Conservation (phyloP, 768 basidiomycete genomes). For the Russula vinacea region DNA sequence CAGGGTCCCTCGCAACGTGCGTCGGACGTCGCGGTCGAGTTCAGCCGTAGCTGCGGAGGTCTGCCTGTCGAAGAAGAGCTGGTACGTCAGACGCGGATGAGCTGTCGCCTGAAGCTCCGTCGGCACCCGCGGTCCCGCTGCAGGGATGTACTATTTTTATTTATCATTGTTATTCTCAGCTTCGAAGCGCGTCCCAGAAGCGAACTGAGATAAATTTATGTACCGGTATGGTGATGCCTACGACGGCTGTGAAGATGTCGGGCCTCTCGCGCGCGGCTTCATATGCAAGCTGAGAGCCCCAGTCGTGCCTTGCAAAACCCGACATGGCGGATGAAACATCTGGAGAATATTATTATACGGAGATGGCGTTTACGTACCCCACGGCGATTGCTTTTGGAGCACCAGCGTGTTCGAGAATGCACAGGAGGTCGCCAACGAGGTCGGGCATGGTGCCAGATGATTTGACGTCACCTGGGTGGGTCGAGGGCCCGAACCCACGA, state of each 20-base stretch:
- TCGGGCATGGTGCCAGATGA: constrained; percentile 60
- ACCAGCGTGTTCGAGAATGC: constrained; percentile 53
- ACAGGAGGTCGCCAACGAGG: constrained; percentile 58
- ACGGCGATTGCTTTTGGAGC: constrained; percentile 54
- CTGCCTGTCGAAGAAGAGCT: constrained; percentile 52
- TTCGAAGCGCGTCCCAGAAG: neutral
- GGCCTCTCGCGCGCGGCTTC: constrained; percentile 67
- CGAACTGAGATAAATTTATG: constrained; percentile 32
- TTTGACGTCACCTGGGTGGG: constrained; percentile 59
- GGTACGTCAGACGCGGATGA: constrained; percentile 56
- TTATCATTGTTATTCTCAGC: constrained; percentile 13
- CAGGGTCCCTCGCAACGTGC: constrained; percentile 55
- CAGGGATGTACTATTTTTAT: constrained; percentile 59
- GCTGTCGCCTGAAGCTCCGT: constrained; percentile 40
- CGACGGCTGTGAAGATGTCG: constrained; percentile 56
- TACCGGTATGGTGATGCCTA: constrained; percentile 62
- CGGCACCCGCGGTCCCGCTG: constrained; percentile 48
- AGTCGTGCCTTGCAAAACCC: constrained; percentile 57
- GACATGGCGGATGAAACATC: neutral
- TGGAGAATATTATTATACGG: neutral
- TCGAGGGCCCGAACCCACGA: constrained; percentile 68
- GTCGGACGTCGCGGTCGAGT: constrained; percentile 53
- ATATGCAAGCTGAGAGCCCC: constrained; percentile 67
- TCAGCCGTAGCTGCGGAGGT: constrained; percentile 50
- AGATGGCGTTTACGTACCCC: constrained; percentile 45